Conservation (phyloP, 2,329 filamentous ascomycete species). For the Beauveria scarabaeidicola region DNA sequence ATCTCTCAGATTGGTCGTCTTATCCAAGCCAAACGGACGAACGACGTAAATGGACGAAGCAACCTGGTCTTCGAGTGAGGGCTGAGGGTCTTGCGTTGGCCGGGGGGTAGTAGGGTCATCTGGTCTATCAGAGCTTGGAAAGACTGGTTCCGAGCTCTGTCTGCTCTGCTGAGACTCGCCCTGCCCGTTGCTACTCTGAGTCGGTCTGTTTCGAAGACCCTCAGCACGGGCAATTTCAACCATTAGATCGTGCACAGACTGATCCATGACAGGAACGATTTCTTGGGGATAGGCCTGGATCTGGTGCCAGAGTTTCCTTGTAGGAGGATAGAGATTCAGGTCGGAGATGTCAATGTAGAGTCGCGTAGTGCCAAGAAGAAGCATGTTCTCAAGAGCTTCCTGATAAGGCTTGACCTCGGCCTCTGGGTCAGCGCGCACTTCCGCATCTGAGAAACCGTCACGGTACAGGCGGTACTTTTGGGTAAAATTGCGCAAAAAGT, state of each 20-base stretch:
- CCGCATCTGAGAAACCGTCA: slow-evolving; percentile 71
- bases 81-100: slow-evolving; percentile 36
- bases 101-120: slow-evolving; percentile 34
- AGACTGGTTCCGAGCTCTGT: slow-evolving; percentile 65
- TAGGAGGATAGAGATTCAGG: slow-evolving; percentile 85
- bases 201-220: slow-evolving; percentile 58
- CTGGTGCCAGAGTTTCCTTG: slow-evolving; percentile 91
- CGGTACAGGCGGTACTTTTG: slow-evolving; percentile 89
- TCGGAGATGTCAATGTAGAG: slow-evolving; percentile 86
- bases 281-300: slow-evolving; percentile 90
- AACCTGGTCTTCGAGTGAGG: slow-evolving; percentile 70
- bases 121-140: slow-evolving; percentile 69
- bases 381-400: slow-evolving; percentile 81
- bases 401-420: slow-evolving; percentile 76
- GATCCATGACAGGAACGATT: slow-evolving; percentile 94
- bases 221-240: slow-evolving; percentile 78
- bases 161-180: slow-evolving; percentile 35
- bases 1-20: slow-evolving; percentile 83
- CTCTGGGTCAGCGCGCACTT: slow-evolving; percentile 60
- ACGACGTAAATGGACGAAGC: slow-evolving; percentile 75
- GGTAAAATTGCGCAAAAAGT: slow-evolving; percentile 86
- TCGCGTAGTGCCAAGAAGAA: slow-evolving; percentile 72
- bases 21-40: slow-evolving; percentile 79
- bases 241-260: slow-evolving; percentile 87
- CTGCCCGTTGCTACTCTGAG: slow-evolving; percentile 47